Base-by-base conservation (phyloP, 495 filamentous ascomycete species). In the Aspergillus nanangensis region DNA sequence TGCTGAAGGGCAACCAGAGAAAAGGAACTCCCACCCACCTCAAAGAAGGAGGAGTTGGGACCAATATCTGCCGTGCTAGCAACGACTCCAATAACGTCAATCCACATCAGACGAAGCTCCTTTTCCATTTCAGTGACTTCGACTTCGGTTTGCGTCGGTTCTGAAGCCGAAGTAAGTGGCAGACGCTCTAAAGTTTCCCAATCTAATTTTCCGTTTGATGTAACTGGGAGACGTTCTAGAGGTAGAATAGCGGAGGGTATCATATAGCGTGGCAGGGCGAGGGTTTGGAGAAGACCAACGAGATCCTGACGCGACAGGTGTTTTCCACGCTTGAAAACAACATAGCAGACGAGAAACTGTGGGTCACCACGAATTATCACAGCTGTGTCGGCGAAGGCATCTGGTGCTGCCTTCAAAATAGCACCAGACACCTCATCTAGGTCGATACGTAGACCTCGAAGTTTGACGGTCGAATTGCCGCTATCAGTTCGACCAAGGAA, bases 361-460 rank as follows among this genome's bases (percentile, higher is more conserved):
- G 21, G n/a, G 0, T 45, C 35, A 10, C 31, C 18, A 7, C 47
- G 51, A 8, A 59, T 31, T 3, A 44, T 44, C 9, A 71, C 72
- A 4, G 65, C 57, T 0, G 48, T 68, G n/a, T 69, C 50, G 0
- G 13, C 21, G 0, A 76, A 7, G 1, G 11, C 19, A 0, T 61
- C 64, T 0, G 53, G 41, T 2, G 65, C 43, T 0, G 51, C 38
- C 1, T 47, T 11, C 1, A 74, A 1, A 0, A 77, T 58, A 3
- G 52, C 45, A 0, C 22, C 15, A 45, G 75, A 72, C 5, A 79
- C 52, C 1, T 80, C 75, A 4, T 48, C 15, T 0, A 80, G 53
- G 1, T 80, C 75, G 10, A 78, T 67, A 0, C 76, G 74, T 2
- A 75, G 13, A 0, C 78, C 78, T 3, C 67, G 58, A 5, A 81